phyloP scores from a whole-genome alignment of 495 filamentous ascomycete species.

The Neurospora intermedia region DNA sequence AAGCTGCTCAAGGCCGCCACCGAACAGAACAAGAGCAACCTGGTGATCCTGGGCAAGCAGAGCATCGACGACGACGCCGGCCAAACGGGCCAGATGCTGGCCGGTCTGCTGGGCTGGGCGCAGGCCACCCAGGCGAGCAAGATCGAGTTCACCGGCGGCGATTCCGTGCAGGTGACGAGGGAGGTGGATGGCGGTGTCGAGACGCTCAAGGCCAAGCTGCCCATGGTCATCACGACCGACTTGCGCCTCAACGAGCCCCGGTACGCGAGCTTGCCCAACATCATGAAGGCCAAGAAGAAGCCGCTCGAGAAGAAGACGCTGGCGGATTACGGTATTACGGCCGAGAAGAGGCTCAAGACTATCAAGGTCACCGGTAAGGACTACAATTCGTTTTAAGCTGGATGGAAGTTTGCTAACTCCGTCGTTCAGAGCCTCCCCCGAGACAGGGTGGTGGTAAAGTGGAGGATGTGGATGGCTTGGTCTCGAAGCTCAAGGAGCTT shows the following conservation, averaged over 20 bases:
- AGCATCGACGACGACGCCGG: conserved; percentile 91
- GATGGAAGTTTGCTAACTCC: background rate
- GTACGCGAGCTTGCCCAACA: conserved; percentile 92
- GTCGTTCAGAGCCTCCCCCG: conserved; percentile 60
- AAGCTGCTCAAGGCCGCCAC: conserved; percentile 76
- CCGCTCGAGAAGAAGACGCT: conserved; percentile 82
- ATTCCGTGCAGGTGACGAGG: conserved; percentile 58
- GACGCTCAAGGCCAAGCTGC: conserved; percentile 73
- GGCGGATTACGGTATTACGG: conserved; percentile 67
- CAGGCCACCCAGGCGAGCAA: conserved; percentile 89
- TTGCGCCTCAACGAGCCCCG: conserved; percentile 88
- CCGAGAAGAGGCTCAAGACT: conserved; percentile 68
- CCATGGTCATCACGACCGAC: conserved; percentile 91
- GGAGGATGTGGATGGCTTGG: conserved; percentile 87
- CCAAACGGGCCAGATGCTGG: conserved; percentile 98
- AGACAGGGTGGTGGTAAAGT: conserved; percentile 94
- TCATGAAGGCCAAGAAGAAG: conserved; percentile 99
- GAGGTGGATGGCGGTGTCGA: conserved; percentile 96
- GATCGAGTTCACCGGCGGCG: conserved; percentile 56
- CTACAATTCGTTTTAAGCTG: background rate
- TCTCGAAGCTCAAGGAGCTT: conserved; percentile 87
- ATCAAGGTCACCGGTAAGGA: conserved; percentile 70
- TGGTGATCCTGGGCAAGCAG: conserved; percentile 94
- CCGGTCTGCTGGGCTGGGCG: conserved; percentile 80
- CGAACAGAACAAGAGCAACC: conserved; percentile 69